Percentiles rank a stretch among this genome's conserved stretches.
phyloP scores from a whole-genome alignment of 2,329 filamentous ascomycete species.

The Colletotrichum brevisporum region DNA sequence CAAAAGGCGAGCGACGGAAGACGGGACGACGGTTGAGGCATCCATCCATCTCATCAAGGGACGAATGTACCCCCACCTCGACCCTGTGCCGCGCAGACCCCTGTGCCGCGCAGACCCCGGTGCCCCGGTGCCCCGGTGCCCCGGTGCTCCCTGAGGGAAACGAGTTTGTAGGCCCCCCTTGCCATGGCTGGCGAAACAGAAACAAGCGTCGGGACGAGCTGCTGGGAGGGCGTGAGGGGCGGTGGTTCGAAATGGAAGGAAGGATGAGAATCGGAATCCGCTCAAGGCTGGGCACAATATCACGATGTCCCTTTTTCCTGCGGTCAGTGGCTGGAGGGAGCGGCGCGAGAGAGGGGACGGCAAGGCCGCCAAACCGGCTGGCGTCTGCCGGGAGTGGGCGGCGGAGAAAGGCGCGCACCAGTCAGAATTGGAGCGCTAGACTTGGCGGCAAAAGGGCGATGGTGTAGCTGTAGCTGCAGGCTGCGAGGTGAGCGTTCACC shows the following conservation, averaged over 20 bases:
- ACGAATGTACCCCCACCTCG: slow-evolving; percentile 15
- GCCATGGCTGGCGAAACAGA: slow-evolving; percentile 10
- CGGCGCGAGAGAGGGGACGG: neutral
- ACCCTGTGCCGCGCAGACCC: slow-evolving; percentile 7
- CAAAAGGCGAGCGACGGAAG: neutral
- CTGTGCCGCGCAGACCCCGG: neutral
- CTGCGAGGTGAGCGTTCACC: slow-evolving; percentile 10
- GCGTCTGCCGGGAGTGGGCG: slow-evolving; percentile 37
- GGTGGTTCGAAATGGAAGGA: slow-evolving; percentile 1
- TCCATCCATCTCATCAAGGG: neutral
- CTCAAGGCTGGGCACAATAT: slow-evolving; percentile 25
- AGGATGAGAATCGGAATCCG: slow-evolving; percentile 32
- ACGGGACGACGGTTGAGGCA: slow-evolving; percentile 20
- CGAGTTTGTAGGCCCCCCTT: neutral
- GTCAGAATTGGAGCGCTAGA: slow-evolving; percentile 20
- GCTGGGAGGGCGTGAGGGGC: slow-evolving; percentile 18
- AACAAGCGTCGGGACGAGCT: neutral
- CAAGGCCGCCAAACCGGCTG: slow-evolving; percentile 39
- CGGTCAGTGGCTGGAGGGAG: neutral
- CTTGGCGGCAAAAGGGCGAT: slow-evolving; percentile 17
- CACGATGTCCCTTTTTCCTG: slow-evolving; percentile 6
- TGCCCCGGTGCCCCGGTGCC: neutral
- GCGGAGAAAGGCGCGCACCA: slow-evolving; percentile 26
- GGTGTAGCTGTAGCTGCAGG: too few species aligned
- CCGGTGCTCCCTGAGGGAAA: neutral